phyloP scores from a whole-genome alignment of 352 stramenopile genomes.

The Elongisporangium undulatum region DNA sequence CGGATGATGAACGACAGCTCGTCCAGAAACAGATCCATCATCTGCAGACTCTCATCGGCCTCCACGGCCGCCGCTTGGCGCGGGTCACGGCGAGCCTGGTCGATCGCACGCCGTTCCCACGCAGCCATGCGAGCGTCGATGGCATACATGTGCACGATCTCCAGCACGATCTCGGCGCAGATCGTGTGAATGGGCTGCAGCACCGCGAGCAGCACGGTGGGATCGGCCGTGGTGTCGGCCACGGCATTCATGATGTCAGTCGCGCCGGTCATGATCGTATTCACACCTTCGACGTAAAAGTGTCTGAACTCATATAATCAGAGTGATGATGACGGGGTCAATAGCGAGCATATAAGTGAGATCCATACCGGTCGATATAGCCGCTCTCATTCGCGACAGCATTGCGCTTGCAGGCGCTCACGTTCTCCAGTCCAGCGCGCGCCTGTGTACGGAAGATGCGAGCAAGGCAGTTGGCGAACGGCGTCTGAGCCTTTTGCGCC shows the following conservation, averaged over 20 bases:
- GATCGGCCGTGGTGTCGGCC: conserved; percentile 45
- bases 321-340: too few species aligned
- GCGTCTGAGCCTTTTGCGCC: conserved; percentile 15
- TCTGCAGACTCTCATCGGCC: conserved; percentile 82
- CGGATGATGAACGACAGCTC: conserved; percentile 76
- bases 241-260: conserved; percentile 81
- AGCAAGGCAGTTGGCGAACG: conserved; percentile 40
- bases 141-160: conserved; percentile 74
- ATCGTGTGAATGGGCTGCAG: conserved; percentile 59
- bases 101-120: conserved; percentile 69
- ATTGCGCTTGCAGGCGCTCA: conserved; percentile 40
- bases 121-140: conserved; percentile 65
- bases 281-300: conserved; percentile 77
- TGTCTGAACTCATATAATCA: conserved; percentile 14
- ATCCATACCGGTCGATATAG: conserved; percentile 71
- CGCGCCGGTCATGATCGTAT: conserved; percentile 60
- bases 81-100: conserved; percentile 41
- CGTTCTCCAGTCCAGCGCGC: conserved; percentile 41
- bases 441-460: conserved; percentile 55
- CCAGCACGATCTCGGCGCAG: conserved; percentile 42
- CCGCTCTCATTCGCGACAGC: conserved; percentile 71
- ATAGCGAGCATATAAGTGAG: neutral
- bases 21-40: conserved; percentile 82
- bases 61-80: conserved; percentile 31
- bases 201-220: conserved; percentile 31